These are phyloP conservation scores for Castanospermum australe DNA, from an alignment of 306 rosid species.

Conservation along the genomic window DNA sequence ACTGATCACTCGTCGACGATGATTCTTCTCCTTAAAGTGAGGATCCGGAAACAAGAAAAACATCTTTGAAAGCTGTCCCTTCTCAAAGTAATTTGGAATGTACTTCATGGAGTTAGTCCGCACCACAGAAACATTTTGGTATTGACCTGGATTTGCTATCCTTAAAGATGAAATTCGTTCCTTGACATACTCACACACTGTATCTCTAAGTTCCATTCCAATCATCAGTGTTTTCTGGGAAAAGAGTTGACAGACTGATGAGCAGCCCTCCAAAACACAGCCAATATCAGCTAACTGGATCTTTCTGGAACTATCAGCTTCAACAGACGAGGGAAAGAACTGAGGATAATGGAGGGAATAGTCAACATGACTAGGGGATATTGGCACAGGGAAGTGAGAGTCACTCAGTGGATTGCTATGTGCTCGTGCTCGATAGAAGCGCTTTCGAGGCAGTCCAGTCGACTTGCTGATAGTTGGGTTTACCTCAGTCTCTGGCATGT, in stretches of 20 bases:
- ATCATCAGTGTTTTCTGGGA: constrained; percentile 84
- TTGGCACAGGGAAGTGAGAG: constrained; percentile 90
- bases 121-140: constrained; percentile 84
- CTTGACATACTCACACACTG: constrained; percentile 90
- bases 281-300: constrained; percentile 92
- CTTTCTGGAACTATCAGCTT: constrained; percentile 46
- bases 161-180: constrained; percentile 80
- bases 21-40: constrained; percentile 98
- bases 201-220: constrained; percentile 97
- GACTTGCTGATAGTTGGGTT: constrained; percentile 73
- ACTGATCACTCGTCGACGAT: constrained; percentile 90
- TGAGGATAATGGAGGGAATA: constrained; percentile 81
- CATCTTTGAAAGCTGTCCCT: constrained; percentile 86
- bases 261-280: constrained; percentile 94
- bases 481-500: constrained; percentile 57
- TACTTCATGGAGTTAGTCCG: constrained; percentile 97
- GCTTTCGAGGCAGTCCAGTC: constrained; percentile 92
- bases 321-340: constrained; percentile 47
- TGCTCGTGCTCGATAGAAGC: constrained; percentile 96
- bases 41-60: constrained; percentile 98
- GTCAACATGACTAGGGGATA: constrained; percentile 71
- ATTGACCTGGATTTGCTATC: constrained; percentile 68
- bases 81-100: constrained; percentile 88
- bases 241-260: constrained; percentile 78
- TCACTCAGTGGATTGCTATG: constrained; percentile 98